Evolutionary conservation across 83 land plant genomes (phyloP), one percentile per base, ranked within the genome.

Genomic region (Picea mariana): DNA sequence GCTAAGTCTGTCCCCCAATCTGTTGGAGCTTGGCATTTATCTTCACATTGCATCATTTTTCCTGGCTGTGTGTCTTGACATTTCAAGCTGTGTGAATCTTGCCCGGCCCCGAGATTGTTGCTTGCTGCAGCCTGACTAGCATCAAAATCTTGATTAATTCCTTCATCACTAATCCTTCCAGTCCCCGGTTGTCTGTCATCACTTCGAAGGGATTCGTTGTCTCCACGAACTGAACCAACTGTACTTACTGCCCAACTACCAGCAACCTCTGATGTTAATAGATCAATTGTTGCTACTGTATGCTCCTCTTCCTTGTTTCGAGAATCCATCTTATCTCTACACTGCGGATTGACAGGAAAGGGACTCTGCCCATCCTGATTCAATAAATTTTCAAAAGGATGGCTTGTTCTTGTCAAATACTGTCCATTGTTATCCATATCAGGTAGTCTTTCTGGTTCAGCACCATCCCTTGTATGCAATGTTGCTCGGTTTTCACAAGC

Each of bases 231-330:
- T 78, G 98, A 92, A 11, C 93, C 91, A 24, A 90, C 90, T 20
- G 98, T 95, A 83, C 90, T 89, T 71, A 81, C 69, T 27, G 95
- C 96, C 98, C 98, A 95, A 88, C 96, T 97, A 21, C 99, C 99
- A 60, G 88, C 88, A 77, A 86, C 93, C 89, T 97, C 99, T 9
- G 98, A 97, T 67, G 99, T 87, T 80, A 97, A 79, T 66, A 95
- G 91, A 84, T 97, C 99, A 44, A 82, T 88, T 27, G 95, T 93
- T 78, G 89, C 85, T 17, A 94, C 79, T 15, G 89, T 83, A 60
- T 40, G 73, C 12, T 34, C 64, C 67, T 76, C 47, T 82, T 65
- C 44, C 62, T 69, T 58, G 81, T 82, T 78, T 44, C 55, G 18
- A 26, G 59, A 69, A 76, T 65, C 62, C 81, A 75, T 47, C 61